phyloP scores from a whole-genome alignment of 345 rosid genomes.

The Murraya paniculata region DNA sequence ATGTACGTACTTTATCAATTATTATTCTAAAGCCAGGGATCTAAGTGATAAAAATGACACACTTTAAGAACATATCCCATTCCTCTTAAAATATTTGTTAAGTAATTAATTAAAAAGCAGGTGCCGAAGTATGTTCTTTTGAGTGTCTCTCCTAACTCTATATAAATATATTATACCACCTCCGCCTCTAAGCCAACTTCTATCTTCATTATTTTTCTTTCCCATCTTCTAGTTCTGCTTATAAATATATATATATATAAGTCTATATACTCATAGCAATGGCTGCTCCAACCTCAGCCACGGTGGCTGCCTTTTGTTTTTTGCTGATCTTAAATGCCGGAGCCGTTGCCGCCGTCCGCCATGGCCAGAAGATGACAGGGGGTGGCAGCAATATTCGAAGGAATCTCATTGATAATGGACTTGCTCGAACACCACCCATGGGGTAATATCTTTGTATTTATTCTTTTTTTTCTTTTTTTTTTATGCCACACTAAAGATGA shows the following conservation, averaged over 20 bases:
- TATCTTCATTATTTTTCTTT: neutral
- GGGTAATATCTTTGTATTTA: constrained; percentile 19
- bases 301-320: neutral
- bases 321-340: neutral
- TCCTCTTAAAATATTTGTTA: neutral
- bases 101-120: neutral
- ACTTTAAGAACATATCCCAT: neutral
- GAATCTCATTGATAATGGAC: constrained; percentile 30
- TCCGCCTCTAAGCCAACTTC: neutral
- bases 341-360: neutral
- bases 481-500: neutral
- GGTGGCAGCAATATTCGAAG: neutral
- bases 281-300: neutral
- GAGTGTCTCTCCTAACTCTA: neutral
- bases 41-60: neutral
- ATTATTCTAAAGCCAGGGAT: too few species aligned
- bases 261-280: neutral
- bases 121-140: neutral
- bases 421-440: constrained; percentile 47
- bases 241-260: too few species aligned
- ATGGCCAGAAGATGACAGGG: neutral
- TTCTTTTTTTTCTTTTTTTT: neutral
- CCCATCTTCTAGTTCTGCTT: neutral
- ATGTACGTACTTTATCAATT: too few species aligned
- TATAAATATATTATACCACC: neutral